Conservation (phyloP, 257 asterid species). For the Nicotiana benthamiana region DNA sequence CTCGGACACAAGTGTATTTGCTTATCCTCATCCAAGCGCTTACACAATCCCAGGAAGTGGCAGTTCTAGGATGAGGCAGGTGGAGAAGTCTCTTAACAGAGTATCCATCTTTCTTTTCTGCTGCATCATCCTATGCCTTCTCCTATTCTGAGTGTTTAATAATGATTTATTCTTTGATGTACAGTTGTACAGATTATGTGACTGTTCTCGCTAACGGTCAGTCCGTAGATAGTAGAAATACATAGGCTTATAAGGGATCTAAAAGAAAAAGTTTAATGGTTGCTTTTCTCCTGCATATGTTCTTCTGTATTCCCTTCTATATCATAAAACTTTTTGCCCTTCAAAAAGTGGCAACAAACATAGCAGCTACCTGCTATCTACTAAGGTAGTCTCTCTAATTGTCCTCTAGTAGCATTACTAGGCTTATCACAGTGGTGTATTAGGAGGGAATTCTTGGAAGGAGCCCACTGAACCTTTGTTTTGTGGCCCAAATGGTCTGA, state of each 20-base stretch:
- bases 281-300: background rate
- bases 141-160: constrained; percentile 42
- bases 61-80: constrained; percentile 63
- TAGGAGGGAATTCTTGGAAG: background rate
- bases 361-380: background rate
- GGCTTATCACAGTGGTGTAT: background rate
- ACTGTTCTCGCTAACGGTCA: constrained; percentile 13
- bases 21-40: constrained; percentile 47
- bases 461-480: background rate
- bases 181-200: constrained; percentile 26
- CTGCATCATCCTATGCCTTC: constrained; percentile 64
- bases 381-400: background rate
- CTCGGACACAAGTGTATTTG: constrained; percentile 39
- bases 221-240: constrained; percentile 17
- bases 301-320: constrained; percentile 1
- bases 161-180: constrained; percentile 4
- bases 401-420: background rate
- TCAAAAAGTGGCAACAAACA: background rate
- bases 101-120: constrained; percentile 59
- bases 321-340: background rate
- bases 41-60: constrained; percentile 34
- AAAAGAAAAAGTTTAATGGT: constrained; percentile 3
- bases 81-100: constrained; percentile 71
- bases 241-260: constrained; percentile 15
- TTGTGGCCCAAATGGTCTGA: background rate